These are phyloP conservation scores for Sordariomycetes sp. DNA, from an alignment of 2,329 filamentous ascomycete genomes.

Conservation along the genomic window DNA sequence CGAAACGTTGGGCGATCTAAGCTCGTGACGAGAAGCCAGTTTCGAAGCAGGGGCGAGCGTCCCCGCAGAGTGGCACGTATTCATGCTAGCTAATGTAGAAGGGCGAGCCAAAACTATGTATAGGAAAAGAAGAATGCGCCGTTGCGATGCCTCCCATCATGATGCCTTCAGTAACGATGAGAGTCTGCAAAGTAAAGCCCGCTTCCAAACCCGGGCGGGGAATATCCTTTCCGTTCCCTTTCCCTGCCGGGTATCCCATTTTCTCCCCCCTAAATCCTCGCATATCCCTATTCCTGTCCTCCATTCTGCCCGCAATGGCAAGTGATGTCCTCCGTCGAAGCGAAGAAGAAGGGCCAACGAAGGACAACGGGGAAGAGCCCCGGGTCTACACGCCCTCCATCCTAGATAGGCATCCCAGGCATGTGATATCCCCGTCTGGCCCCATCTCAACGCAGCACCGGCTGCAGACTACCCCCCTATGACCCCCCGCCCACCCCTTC, in stretches of 20 bases:
- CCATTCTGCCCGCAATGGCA: background rate
- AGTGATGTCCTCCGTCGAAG: background rate
- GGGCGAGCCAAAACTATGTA: too few species aligned
- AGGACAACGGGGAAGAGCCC: background rate
- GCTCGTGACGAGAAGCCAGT: too few species aligned
- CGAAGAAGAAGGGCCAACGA: background rate
- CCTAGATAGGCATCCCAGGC: conserved; percentile 43
- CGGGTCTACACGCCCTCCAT: conserved; percentile 13
- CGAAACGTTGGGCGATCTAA: too few species aligned
- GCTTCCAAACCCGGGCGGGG: background rate
- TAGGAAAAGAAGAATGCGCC: background rate
- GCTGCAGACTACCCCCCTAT: conserved; percentile 47
- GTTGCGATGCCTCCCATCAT: background rate
- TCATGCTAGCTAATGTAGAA: background rate
- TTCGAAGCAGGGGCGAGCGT: too few species aligned
- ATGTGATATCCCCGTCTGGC: conserved; percentile 50
- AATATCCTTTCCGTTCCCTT: too few species aligned
- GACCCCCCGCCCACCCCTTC: conserved; percentile 26
- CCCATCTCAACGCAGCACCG: conserved; percentile 56
- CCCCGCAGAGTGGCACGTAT: background rate
- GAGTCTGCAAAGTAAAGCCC: background rate
- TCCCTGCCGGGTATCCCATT: too few species aligned
- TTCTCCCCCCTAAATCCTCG: background rate
- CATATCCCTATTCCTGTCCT: background rate
- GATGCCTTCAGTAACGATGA: background rate